Base-by-base conservation (phyloP, 441 rosid genomes). In the Arabidopsis lyrata region DNA sequence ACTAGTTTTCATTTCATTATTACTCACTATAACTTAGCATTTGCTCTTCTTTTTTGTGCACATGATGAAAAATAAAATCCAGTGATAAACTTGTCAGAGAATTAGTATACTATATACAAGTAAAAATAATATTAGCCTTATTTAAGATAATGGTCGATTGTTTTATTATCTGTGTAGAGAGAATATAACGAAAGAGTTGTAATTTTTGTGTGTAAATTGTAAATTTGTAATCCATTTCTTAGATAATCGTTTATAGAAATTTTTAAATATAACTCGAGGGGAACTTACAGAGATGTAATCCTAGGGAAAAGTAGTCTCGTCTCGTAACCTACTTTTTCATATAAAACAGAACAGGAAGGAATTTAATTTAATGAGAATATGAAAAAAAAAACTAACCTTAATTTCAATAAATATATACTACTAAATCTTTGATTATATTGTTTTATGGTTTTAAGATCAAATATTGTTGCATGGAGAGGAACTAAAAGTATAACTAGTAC, bases 1-100 rank as follows among this genome's bases (percentile, higher is more conserved):
- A 74, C 59, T 59, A 58, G 29, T 57, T 58, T 32, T 66, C 8
- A 59, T 47, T 6, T 67, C 61, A 67, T 59, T 50, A 31, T 50
- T 74, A 42, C 54, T 9, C 42, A 16, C 3, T 59, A 55, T n/a
- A n/a, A n/a, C n/a, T 15, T 59, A 44, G 57, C 68, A 59, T 67
- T 41, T 31, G 48, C 24, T 41, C 42, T 5, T 38, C 39, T 29
- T 38, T 20, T 42, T 5, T 36, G n/a, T 38, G 73, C 73, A 74
- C 63, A 59, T 74, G 78, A 74, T 74, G 47, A 66, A 59, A 50
- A 31, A 39, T 35, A 31, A 66, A 36, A 74, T 31, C 66, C 45
- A 29, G n/a, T n/a, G 38, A 47, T 27, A 47, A 36, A 50, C 18
- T 56, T 65, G 72, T 74, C 78, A 66, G 61, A 41, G 27, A 59